Evolutionary conservation across 768 basidiomycete species (phyloP).

Genomic region (Phlebiopsis gigantea): DNA sequence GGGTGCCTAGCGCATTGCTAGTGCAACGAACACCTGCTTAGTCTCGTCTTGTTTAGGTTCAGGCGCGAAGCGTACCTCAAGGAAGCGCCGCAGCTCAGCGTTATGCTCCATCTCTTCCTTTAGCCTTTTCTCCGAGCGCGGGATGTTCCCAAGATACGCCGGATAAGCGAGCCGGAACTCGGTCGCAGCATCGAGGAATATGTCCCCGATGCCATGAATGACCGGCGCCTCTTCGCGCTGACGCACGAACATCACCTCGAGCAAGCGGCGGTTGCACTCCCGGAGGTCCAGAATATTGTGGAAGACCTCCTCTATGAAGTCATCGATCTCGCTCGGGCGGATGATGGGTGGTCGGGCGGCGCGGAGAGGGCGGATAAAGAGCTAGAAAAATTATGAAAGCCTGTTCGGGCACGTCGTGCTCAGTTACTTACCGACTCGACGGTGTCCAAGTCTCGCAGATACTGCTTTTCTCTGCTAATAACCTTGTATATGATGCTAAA

Average conservation of each 20-base stretch:
- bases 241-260: constrained; percentile 82
- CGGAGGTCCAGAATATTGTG: constrained; percentile 86
- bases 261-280: constrained; percentile 73
- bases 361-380: constrained; percentile 53
- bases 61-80: constrained; percentile 76
- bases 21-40: constrained; percentile 15
- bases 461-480: constrained; percentile 85
- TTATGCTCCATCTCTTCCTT: constrained; percentile 85
- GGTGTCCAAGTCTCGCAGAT: constrained; percentile 79
- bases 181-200: constrained; percentile 81
- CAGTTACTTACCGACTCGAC: constrained; percentile 53
- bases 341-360: constrained; percentile 53
- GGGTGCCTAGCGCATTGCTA: constrained; percentile 49
- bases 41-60: background rate
- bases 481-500: constrained; percentile 75
- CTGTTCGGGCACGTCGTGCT: constrained; percentile 40
- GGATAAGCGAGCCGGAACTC: constrained; percentile 88
- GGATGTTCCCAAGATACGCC: constrained; percentile 78
- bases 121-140: constrained; percentile 78
- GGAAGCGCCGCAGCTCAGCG: constrained; percentile 73
- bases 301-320: constrained; percentile 88
- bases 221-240: constrained; percentile 81
- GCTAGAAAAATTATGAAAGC: constrained; percentile 34
- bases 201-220: constrained; percentile 81
- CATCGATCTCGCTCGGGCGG: constrained; percentile 52